phyloP scores from a whole-genome alignment of 371 early-diverging fungal genomes.

The Smittium culicis region DNA sequence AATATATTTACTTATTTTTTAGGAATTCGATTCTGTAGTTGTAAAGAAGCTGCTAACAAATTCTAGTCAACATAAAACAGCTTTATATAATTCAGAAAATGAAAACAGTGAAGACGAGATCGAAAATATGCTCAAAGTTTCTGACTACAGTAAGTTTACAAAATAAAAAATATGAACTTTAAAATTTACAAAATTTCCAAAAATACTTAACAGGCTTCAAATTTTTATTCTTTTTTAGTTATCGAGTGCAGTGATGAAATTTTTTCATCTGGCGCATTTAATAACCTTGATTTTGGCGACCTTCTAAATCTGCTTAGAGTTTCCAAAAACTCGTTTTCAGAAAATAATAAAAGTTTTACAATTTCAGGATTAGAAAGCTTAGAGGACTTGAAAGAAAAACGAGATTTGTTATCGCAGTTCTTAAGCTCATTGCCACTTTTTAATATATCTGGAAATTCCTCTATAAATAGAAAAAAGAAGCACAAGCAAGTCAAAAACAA shows the following conservation, averaged over 20 bases:
- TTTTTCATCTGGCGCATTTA: background rate
- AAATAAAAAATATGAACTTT: too few species aligned
- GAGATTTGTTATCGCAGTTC: background rate
- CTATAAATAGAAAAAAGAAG: too few species aligned
- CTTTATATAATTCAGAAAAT: background rate
- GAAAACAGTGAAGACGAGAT: background rate
- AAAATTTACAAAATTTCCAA: too few species aligned
- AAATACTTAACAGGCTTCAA: background rate
- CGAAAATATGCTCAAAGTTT: background rate
- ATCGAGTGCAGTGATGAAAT: background rate
- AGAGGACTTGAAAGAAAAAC: conserved; percentile 6
- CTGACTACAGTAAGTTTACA: conserved; percentile 1
- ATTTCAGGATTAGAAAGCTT: conserved; percentile 8
- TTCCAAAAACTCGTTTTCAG: background rate
- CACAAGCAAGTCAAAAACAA: background rate
- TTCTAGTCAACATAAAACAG: background rate
- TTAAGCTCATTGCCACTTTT: background rate
- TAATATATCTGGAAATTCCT: too few species aligned
- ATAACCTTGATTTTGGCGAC: background rate
- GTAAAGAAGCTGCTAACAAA: background rate
- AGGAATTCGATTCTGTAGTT: background rate
- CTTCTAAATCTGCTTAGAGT: conserved; percentile 7
- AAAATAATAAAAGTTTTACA: background rate
- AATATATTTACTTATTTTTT: too few species aligned
- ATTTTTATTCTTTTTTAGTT: too few species aligned